Evolutionary conservation across 768 basidiomycete genomes (phyloP).

Genomic region (Auricularia auricula-judae): DNA sequence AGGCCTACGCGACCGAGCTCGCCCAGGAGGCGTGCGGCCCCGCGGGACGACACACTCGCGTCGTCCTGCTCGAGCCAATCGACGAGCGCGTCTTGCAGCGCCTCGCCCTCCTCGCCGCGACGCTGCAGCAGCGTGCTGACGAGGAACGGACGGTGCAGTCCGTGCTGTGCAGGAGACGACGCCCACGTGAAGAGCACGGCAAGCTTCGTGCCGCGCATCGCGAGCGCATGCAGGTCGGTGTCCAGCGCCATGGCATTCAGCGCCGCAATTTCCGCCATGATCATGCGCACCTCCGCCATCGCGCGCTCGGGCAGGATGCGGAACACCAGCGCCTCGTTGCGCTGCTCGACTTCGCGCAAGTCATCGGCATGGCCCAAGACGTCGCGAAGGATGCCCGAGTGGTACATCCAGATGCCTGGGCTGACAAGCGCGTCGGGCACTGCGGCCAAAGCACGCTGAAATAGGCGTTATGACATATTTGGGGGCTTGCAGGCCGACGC

Average conservation of each 20-base stretch:
- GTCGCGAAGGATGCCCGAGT: slow-evolving; percentile 36
- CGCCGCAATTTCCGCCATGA: slow-evolving; percentile 44
- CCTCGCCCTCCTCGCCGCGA: slow-evolving; percentile 41
- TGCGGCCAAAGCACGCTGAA: slow-evolving; percentile 57
- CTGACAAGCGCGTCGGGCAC: slow-evolving; percentile 65
- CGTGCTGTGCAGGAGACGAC: slow-evolving; percentile 70
- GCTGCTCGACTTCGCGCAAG: slow-evolving; percentile 55
- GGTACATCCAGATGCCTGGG: slow-evolving; percentile 52
- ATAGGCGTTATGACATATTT: background rate
- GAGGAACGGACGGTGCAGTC: slow-evolving; percentile 69
- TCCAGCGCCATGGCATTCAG: slow-evolving; percentile 65
- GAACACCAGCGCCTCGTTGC: slow-evolving; percentile 78
- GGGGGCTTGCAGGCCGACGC: slow-evolving; percentile 11
- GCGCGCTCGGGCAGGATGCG: slow-evolving; percentile 49
- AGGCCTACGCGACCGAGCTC: slow-evolving; percentile 58
- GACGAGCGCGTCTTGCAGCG: slow-evolving; percentile 68
- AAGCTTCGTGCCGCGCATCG: slow-evolving; percentile 55
- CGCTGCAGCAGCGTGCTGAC: slow-evolving; percentile 56
- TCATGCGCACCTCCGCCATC: slow-evolving; percentile 23
- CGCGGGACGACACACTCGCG: slow-evolving; percentile 42
- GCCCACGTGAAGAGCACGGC: slow-evolving; percentile 72
- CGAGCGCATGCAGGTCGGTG: slow-evolving; percentile 46
- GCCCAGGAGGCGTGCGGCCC: slow-evolving; percentile 59
- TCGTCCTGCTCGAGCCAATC: slow-evolving; percentile 68
- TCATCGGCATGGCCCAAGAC: slow-evolving; percentile 43